Conservation (phyloP, 495 filamentous ascomycete genomes). For the Tuber microsphaerosporum region DNA sequence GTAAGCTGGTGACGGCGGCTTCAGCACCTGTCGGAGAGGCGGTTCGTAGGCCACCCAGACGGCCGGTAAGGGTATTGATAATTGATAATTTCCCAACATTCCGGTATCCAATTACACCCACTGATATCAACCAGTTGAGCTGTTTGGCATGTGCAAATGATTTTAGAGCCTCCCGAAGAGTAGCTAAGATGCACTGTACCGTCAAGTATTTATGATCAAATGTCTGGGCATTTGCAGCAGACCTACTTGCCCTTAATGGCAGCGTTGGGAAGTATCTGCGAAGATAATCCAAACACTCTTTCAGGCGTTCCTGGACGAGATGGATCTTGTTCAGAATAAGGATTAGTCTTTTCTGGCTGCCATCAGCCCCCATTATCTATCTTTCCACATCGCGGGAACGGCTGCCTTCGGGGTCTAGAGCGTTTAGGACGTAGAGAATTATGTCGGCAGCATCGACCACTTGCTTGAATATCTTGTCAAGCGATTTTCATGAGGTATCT, state of each 20-base stretch:
- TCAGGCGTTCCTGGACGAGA: conserved; percentile 76
- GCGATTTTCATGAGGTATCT: conserved; percentile 73
- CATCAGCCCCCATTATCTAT: conserved; percentile 74
- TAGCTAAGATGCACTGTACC: conserved; percentile 76
- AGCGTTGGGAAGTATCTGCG: conserved; percentile 88
- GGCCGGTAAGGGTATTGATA: conserved; percentile 84
- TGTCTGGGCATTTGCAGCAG: conserved; percentile 75
- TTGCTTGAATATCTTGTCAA: conserved; percentile 93
- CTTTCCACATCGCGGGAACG: conserved; percentile 84
- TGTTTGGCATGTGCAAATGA: conserved; percentile 75
- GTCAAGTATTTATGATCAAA: conserved; percentile 89
- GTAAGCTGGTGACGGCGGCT: conserved; percentile 80
- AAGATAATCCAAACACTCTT: conserved; percentile 75
- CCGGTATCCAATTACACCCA: conserved; percentile 92
- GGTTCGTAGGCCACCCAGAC: conserved; percentile 58
- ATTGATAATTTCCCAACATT: conserved; percentile 97
- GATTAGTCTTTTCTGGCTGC: conserved; percentile 78
- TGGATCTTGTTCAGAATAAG: conserved; percentile 97
- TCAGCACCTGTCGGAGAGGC: conserved; percentile 87
- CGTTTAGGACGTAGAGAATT: conserved; percentile 88
- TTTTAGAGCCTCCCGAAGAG: conserved; percentile 85
- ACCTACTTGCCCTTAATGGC: conserved; percentile 76
- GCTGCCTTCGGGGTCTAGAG: conserved; percentile 84
- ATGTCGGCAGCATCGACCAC: conserved; percentile 87
- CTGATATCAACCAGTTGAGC: conserved; percentile 79